These are phyloP conservation scores for Suillus fuscotomentosus DNA, from an alignment of 768 basidiomycete genomes.

Conservation along the genomic window DNA sequence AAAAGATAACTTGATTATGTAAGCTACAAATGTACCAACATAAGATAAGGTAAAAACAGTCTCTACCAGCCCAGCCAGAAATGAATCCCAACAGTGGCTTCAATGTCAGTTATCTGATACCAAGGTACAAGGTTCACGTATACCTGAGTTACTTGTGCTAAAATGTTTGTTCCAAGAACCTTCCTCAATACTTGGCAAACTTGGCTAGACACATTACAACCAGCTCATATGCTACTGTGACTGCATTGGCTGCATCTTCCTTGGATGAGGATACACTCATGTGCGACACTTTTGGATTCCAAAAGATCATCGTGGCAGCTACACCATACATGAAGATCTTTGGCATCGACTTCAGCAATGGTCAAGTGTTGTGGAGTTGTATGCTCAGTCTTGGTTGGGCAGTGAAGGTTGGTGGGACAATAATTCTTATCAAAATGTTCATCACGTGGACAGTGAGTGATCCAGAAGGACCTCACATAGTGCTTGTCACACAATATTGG, in stretches of 20 bases:
- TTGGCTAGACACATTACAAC: conserved; percentile 74
- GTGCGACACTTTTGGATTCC: conserved; percentile 84
- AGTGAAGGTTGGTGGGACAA: conserved; percentile 50
- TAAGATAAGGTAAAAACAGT: too few species aligned
- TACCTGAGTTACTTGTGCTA: too few species aligned
- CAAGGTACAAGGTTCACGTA: too few species aligned
- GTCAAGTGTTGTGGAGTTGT: conserved; percentile 77
- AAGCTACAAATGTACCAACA: too few species aligned
- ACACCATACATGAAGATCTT: conserved; percentile 74
- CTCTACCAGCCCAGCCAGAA: too few species aligned
- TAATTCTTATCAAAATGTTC: conserved; percentile 63
- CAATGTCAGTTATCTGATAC: too few species aligned
- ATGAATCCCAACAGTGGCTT: too few species aligned
- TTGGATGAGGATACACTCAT: conserved; percentile 38
- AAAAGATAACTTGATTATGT: too few species aligned
- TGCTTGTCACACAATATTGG: conserved; percentile 58
- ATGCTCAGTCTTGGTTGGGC: conserved; percentile 75
- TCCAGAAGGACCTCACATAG: conserved; percentile 51
- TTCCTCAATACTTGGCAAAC: conserved; percentile 65
- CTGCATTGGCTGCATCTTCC: conserved; percentile 23
- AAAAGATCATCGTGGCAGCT: conserved; percentile 75
- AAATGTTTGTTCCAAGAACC: conserved; percentile 40
- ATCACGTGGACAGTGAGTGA: conserved; percentile 45
- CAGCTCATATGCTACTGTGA: conserved; percentile 61
- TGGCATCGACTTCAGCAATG: conserved; percentile 78